phyloP scores from a whole-genome alignment of 441 rosid species.

The Populus hybrid region DNA sequence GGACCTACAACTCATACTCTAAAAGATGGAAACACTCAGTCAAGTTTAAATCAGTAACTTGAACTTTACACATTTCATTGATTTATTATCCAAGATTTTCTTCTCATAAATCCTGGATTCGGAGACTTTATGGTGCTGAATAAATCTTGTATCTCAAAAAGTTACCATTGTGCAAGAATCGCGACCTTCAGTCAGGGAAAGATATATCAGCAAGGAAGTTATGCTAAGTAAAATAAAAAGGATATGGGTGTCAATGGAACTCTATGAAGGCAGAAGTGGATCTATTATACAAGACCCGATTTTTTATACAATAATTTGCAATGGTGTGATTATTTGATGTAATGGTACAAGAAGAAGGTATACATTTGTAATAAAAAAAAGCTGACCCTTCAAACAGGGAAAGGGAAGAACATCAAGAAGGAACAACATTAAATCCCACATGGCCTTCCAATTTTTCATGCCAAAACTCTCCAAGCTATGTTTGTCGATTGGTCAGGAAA shows the following conservation, averaged over 20 bases:
- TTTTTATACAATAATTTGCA: neutral
- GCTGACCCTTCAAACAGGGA: neutral
- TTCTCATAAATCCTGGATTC: no score
- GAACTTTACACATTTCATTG: no score
- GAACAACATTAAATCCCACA: neutral
- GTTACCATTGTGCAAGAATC: no score
- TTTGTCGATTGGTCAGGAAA: neutral
- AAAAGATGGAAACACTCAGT: no score
- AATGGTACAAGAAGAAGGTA: neutral
- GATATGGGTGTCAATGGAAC: neutral
- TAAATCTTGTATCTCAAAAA: no score
- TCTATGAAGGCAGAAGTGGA: neutral
- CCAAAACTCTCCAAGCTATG: neutral
- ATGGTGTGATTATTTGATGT: neutral
- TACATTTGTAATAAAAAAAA: no score
- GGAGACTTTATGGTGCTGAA: no score
- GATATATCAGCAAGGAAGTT: no score
- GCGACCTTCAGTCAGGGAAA: no score
- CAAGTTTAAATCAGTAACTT: no score
- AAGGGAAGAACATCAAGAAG: neutral
- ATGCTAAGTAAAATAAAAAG: neutral
- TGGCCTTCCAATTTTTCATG: constrained; percentile 5
- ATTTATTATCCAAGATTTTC: no score
- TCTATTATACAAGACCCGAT: neutral
- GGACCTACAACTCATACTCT: no score